Base-by-base conservation (phyloP, 2,329 filamentous ascomycete genomes). In the Aspergillus brasiliensis region DNA sequence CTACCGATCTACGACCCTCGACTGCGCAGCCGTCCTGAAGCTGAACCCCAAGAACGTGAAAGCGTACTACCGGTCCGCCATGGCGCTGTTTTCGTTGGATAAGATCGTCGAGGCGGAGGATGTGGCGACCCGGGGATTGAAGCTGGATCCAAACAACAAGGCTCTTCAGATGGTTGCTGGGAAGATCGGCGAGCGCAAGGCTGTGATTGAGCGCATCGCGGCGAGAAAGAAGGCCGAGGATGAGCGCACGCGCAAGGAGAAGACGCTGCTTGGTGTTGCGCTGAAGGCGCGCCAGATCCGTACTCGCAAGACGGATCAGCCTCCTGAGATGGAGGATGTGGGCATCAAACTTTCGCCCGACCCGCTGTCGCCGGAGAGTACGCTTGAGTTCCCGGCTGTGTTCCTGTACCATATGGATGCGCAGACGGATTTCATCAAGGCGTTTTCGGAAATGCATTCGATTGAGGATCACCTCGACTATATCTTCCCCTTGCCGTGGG, bases 391-490 rank as follows among this genome's bases (percentile, higher is more conserved):
- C 70, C 95, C 95, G 0, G 83, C 89, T 0, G 83, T 98, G 62
- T 79, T 99, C 57, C 81, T 99, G 58, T 99, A 99, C 75, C 94
- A 95, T 5, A 80, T 89, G 64, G 83, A 91, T 62, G 82, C 89
- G 49, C 88, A 98, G 80, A 90, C 87, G 1, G 95, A 99, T 75
- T 95, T 99, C 69, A 85, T 99, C 77, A 97, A 96, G 80, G 86
- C 86, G 0, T 95, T 97, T 69, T 83, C 83, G 55, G 95, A 98
- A 81, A 86, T 83, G 61, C 88, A 95, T 67, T 84, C 83, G 15
- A 81, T 97, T 27, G 83, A 82, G 7, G 88, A 94, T 65, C 93
- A 97, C 75, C 81, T 99, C 52, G 82, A 83, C 3, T 97, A 97
- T 70, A 88, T 98, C 8, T 86, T 99, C 59, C 94, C 93, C 2